Evolutionary conservation across 306 rosid genomes (phyloP), one percentile per base, ranked within the genome.

Genomic region (Amphicarpaea edgeworthii): DNA sequence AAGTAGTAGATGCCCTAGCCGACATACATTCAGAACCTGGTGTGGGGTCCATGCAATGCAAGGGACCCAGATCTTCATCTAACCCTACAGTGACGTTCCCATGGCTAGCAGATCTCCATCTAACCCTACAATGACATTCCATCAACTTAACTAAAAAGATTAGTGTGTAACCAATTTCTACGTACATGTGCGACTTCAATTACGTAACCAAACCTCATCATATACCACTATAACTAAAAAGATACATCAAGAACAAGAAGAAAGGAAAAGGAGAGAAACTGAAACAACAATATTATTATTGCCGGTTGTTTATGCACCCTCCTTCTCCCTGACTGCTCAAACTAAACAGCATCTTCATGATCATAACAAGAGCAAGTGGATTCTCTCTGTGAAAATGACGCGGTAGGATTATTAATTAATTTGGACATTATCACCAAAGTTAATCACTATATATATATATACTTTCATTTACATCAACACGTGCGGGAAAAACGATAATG

Each of bases 111-210:
- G 10, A 64, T 63, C 82, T 77, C 84, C 92, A 88, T 91, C 92
- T 88, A 93, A 89, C 98, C 81, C 88, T 87, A 91, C 87, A 93
- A 82, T 65, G 97, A 93, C 96, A 58, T 76, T 83, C 78, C 84
- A 93, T 91, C 98, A 78, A 79, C 88, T 79, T 79, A 59, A 74
- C 75, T 70, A 73, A 43, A 47, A 6, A 8, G 3, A 40, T 32
- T 37, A 71, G 32, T 40, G 42, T 54, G 37, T 55, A 67, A 46
- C 79, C 70, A 62, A 82, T 82, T 80, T 88, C 96, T 92, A 88
- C 97, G 91, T 88, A 89, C 89, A 76, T 78, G 72, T 71, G 5
- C 8, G 87, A n/a, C n/a, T 55, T 42, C 73, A 82, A 84, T 89
- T 85, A 63, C 83, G 79, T 83, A 64, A 87, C 83, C 84, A 73